A percentile compares a stretch with the other conserved stretches of the same genome.
phyloP scores from a whole-genome alignment of 805 yeast genomes.

The Metschnikowia hibisci region DNA sequence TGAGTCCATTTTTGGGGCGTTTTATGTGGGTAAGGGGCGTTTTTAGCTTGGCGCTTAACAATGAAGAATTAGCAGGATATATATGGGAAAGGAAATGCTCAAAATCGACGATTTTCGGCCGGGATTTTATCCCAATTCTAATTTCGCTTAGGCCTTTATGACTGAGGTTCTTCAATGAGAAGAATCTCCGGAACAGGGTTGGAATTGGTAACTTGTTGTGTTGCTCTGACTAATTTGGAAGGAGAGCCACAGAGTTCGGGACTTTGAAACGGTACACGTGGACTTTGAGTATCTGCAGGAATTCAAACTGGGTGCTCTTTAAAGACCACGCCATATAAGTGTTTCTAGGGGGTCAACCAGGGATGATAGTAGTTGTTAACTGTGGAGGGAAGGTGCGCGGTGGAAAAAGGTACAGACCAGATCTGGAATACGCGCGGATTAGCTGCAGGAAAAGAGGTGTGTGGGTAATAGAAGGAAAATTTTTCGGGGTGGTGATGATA shows the following conservation, averaged over 20 bases:
- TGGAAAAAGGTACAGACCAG: slow-evolving; percentile 6
- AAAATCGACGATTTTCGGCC: too few relatives aligned
- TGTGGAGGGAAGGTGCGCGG: slow-evolving; percentile 4
- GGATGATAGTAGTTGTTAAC: neutral
- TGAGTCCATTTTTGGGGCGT: neutral
- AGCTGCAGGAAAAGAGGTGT: neutral
- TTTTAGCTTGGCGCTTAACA: neutral
- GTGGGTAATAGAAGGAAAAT: neutral
- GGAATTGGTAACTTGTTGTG: too few relatives aligned
- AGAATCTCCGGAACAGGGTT: too few relatives aligned
- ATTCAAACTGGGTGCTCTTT: too few relatives aligned
- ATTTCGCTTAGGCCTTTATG: too few relatives aligned
- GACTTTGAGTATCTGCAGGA: too few relatives aligned
- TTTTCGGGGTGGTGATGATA: neutral
- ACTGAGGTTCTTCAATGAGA: too few relatives aligned
- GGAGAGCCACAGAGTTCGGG: too few relatives aligned
- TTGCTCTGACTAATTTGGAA: too few relatives aligned
- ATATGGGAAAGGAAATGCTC: too few relatives aligned
- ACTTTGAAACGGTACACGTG: too few relatives aligned
- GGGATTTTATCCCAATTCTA: too few relatives aligned
- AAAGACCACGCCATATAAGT: neutral
- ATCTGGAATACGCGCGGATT: neutral
- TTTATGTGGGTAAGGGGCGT: neutral
- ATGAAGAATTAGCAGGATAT: neutral
- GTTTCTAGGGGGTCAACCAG: neutral